Evolutionary conservation across 805 yeast genomes (phyloP).

Genomic region (Saturnispora saitoi): DNA sequence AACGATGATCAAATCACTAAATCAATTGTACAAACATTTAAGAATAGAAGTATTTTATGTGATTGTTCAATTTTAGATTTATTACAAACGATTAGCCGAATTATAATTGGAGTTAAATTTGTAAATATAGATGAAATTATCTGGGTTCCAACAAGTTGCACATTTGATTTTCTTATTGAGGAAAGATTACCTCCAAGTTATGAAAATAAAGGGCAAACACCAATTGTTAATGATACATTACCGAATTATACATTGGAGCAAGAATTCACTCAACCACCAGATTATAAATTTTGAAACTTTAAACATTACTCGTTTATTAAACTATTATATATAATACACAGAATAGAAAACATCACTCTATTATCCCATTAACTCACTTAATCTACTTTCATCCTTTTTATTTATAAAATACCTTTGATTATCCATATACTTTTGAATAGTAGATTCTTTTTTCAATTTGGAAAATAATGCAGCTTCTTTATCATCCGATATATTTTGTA

Average conservation of each 20-base stretch:
- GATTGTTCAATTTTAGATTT: conserved; percentile 4
- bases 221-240: background rate
- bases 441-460: conserved; percentile 29
- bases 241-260: background rate
- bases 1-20: background rate
- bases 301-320: background rate
- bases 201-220: background rate
- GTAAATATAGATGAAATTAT: background rate
- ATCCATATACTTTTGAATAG: conserved; percentile 27
- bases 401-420: conserved; percentile 31
- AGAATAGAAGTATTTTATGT: conserved; percentile 1
- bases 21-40: conserved; percentile 1
- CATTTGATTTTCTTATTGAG: conserved; percentile 5
- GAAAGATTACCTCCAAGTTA: conserved; percentile 6
- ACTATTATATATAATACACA: conserved; percentile 2
- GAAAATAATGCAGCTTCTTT: conserved; percentile 34
- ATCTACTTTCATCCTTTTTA: conserved; percentile 32
- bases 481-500: conserved; percentile 35
- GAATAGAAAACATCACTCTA: background rate
- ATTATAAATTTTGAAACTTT: background rate
- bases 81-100: conserved; percentile 1
- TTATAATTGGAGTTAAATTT: conserved; percentile 2
- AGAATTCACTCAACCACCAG: background rate
- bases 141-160: conserved; percentile 5
- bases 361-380: conserved; percentile 24